Conservation (phyloP, 78 protist species). For the Emiliania huxleyi region DNA sequence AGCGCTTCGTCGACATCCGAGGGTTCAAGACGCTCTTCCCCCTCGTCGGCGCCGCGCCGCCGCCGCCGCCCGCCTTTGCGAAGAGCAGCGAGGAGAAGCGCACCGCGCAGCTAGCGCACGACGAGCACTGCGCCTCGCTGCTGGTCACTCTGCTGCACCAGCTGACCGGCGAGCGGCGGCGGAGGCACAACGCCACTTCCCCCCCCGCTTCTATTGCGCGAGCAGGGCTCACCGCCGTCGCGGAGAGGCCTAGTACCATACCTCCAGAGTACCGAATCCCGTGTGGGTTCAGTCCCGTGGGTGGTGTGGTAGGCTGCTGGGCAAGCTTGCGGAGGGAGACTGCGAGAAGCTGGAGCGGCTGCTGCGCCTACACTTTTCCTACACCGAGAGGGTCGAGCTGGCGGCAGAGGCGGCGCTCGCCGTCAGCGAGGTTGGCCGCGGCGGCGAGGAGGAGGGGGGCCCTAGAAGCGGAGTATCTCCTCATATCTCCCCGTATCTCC, state of each 20-base stretch:
- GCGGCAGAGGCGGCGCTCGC: not conserved
- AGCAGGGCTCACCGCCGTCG: too few relatives aligned
- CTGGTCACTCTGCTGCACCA: not conserved
- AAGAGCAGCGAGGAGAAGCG: not conserved
- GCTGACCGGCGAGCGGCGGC: slow-evolving; percentile 12
- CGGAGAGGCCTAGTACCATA: too few relatives aligned
- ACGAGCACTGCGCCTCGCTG: slow-evolving; percentile 7
- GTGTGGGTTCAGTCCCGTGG: too few relatives aligned
- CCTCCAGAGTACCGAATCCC: too few relatives aligned
- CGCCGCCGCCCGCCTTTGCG: not conserved
- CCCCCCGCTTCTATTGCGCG: too few relatives aligned
- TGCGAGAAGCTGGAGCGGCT: not conserved
- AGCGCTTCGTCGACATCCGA: slow-evolving; percentile 17
- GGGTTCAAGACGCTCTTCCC: slow-evolving; percentile 45
- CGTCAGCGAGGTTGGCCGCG: not conserved
- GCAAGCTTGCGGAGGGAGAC: slow-evolving; percentile 22
- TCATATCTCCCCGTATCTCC: too few relatives aligned
- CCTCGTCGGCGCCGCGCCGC: not conserved
- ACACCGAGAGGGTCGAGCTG: not conserved
- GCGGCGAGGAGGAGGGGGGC: not conserved
- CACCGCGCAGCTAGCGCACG: not conserved
- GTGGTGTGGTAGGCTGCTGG: slow-evolving; percentile 15
- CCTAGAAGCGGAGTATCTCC: too few relatives aligned
- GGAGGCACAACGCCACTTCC: too few relatives aligned
- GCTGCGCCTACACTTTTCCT: not conserved